phyloP scores from a whole-genome alignment of 352 stramenopile species.

The Thalassiosira livingstoniorum region DNA sequence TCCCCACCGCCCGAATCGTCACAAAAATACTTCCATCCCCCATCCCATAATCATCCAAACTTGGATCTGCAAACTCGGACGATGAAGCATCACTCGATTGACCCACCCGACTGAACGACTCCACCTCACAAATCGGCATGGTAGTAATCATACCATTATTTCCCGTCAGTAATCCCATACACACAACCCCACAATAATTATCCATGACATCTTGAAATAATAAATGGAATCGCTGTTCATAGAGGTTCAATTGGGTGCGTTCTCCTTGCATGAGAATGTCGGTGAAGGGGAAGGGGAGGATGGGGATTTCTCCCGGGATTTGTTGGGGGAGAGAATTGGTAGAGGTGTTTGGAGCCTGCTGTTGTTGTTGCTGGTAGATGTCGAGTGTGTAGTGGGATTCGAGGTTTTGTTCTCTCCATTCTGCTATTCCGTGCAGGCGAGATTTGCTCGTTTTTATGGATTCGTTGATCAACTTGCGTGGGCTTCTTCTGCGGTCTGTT shows the following conservation, averaged over 20 bases:
- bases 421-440: slow-evolving; percentile 44
- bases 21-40: slow-evolving; percentile 74
- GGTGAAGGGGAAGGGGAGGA: slow-evolving; percentile 76
- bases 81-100: not conserved
- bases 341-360: not conserved
- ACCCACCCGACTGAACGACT: slow-evolving; percentile 74
- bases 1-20: slow-evolving; percentile 69
- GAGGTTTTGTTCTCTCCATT: slow-evolving; percentile 57
- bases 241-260: slow-evolving; percentile 77
- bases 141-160: slow-evolving; percentile 72
- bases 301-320: slow-evolving; percentile 31
- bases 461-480: too few species aligned
- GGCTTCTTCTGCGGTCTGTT: not conserved
- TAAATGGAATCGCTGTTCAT: slow-evolving; percentile 76
- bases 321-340: not conserved
- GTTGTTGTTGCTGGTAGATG: slow-evolving; percentile 29
- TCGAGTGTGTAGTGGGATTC: slow-evolving; percentile 44
- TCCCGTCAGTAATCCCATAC: slow-evolving; percentile 71
- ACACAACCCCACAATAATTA: slow-evolving; percentile 67
- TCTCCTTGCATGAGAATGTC: slow-evolving; percentile 77
- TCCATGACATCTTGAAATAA: slow-evolving; percentile 70
- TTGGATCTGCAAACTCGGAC: slow-evolving; percentile 24
- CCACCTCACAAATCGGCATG: slow-evolving; percentile 78
- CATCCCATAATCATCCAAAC: too few species aligned
- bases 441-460: slow-evolving; percentile 16